Base-by-base conservation (phyloP, 2,329 filamentous ascomycete species). In the Eutypa lata region DNA sequence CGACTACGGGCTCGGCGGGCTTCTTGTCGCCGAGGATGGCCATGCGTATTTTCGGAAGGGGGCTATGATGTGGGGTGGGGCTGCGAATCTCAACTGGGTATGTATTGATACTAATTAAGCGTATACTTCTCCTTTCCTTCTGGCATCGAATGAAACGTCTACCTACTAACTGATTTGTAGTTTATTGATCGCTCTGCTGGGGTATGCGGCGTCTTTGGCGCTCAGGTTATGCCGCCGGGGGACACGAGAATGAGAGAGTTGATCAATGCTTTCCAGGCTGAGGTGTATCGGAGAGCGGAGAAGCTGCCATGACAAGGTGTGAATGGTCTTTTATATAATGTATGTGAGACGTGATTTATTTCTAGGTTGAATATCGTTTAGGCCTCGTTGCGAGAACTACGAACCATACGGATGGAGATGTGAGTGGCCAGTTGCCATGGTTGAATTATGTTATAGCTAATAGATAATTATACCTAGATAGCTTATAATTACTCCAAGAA, bases 71-170 rank as follows among this genome's bases (percentile, higher is more conserved):
- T 80, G 77, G 77, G 66, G 70, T 44, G 77, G 77, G 0, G 68
- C 75, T 53, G 66, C 72, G 11, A 80, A 80, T 60, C 56, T 75
- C 3, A 68, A 71, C 18, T 81, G 77, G 77, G 71, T 73, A 56
- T 59, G 76, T 62, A 68, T 19, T n/a, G 19, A 1, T 7, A n/a
- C 16, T 8, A 5, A 7, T 13, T 35, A 7, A 16, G 14, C 0
- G 3, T n/a, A 19, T n/a, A 8, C 18, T 18, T n/a, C 11, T 26
- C 11, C n/a, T 38, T 42, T 18, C 7, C 2, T n/a, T 28, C 48
- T 18, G 6, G 22, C 18, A 43, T 37, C 7, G 22, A 38, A 28
- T 16, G n/a, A n/a, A n/a, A n/a, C n/a, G n/a, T 24, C 71, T 61
- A 56, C 26, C 49, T 28, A 50, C 33, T 43, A 4, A n/a, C 3